Evolutionary conservation across 2,329 filamentous ascomycete species (phyloP).

Genomic region (Botryotinia narcissicola): DNA sequence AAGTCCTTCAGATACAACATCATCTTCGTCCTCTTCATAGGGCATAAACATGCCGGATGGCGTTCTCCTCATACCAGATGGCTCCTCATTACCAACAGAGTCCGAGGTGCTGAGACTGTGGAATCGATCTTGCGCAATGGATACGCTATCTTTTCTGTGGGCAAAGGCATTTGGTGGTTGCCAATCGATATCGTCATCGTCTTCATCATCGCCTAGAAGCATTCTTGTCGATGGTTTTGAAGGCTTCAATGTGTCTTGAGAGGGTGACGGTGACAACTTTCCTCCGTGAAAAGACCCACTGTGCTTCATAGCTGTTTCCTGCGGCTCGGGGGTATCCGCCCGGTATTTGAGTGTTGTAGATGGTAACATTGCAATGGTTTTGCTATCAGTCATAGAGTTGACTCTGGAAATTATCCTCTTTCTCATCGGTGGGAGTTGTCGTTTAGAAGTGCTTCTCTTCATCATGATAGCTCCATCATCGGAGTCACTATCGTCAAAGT

Average conservation of each 20-base stretch:
- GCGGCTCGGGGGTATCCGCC: slow-evolving; percentile 60
- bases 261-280: slow-evolving; percentile 61
- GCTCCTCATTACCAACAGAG: slow-evolving; percentile 42
- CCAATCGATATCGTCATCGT: slow-evolving; percentile 52
- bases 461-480: slow-evolving; percentile 59
- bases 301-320: slow-evolving; percentile 61
- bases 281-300: slow-evolving; percentile 47
- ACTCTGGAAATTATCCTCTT: slow-evolving; percentile 41
- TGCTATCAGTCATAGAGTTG: slow-evolving; percentile 56
- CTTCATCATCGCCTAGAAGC: slow-evolving; percentile 52
- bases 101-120: slow-evolving; percentile 31
- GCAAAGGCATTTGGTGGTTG: slow-evolving; percentile 38
- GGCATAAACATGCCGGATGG: slow-evolving; percentile 91
- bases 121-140: slow-evolving; percentile 34
- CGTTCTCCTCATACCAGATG: slow-evolving; percentile 68
- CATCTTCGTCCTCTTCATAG: slow-evolving; percentile 69
- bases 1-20: slow-evolving; percentile 56
- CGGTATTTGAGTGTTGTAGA: slow-evolving; percentile 63
- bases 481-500: slow-evolving; percentile 59
- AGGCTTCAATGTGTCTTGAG: slow-evolving; percentile 77
- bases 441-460: slow-evolving; percentile 65
- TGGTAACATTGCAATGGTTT: slow-evolving; percentile 66
- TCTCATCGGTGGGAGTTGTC: slow-evolving; percentile 41
- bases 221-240: slow-evolving; percentile 58
- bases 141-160: slow-evolving; percentile 35